A percentile compares a stretch with the other conserved stretches of the same genome.
Conservation (phyloP, 2,329 filamentous ascomycete genomes). For the Cytospora leucostoma region DNA sequence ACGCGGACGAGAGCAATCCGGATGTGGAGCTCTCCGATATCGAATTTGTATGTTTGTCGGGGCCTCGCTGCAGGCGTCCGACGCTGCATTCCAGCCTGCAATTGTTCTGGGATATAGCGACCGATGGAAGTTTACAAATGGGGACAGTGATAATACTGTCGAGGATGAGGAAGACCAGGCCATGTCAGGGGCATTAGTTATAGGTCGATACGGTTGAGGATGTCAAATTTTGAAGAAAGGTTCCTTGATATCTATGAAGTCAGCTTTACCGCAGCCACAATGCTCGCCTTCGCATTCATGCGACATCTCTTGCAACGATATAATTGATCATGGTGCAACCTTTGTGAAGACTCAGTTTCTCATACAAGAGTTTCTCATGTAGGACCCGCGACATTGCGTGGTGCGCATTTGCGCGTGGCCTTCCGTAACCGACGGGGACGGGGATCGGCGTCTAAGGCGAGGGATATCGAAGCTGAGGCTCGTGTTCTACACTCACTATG, state of each 20-base stretch:
- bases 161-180: neutral
- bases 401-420: conserved; percentile 20
- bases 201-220: neutral
- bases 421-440: neutral
- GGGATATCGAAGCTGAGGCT: neutral
- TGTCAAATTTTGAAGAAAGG: neutral
- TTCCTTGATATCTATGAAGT: neutral
- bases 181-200: neutral
- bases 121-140: neutral
- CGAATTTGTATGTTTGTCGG: neutral
- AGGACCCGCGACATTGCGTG: conserved; percentile 1
- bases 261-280: neutral
- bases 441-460: neutral
- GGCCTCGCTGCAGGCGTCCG: neutral
- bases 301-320: no score
- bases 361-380: no score
- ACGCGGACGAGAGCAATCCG: neutral
- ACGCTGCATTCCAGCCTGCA: neutral
- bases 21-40: neutral
- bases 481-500: neutral
- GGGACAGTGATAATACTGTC: neutral
- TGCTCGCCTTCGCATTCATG: neutral
- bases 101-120: neutral
- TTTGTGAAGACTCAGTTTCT: no score
- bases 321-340: no score